Percentiles rank a stretch among this genome's conserved stretches.
Evolutionary conservation across 371 early-diverging fungal species (phyloP).

Genomic region (Lichtheimia corymbifera): DNA sequence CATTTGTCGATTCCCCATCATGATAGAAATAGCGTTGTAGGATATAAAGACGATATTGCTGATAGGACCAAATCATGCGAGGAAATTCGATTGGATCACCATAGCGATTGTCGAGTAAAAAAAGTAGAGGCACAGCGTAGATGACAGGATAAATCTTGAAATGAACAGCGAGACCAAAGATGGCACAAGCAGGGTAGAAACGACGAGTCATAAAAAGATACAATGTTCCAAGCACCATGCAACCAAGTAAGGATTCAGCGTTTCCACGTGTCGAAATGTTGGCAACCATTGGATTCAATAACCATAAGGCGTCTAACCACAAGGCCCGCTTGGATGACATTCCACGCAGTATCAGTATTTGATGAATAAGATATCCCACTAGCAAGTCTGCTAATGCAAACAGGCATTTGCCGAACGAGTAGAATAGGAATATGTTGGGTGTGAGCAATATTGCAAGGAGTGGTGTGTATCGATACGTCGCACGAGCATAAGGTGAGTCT

Average conservation of each 20-base stretch:
- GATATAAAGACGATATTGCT: constrained; percentile 20
- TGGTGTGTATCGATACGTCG: constrained; percentile 97
- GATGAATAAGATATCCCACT: constrained; percentile 71
- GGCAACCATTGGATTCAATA: constrained; percentile 94
- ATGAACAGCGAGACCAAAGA: constrained; percentile 94
- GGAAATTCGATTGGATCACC: constrained; percentile 35
- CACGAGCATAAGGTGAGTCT: constrained; percentile 83
- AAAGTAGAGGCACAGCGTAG: constrained; percentile 79
- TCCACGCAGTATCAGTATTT: constrained; percentile 56
- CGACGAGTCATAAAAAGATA: constrained; percentile 64
- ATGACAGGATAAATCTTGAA: constrained; percentile 97
- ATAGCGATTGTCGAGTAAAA: constrained; percentile 59
- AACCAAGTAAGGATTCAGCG: constrained; percentile 84
- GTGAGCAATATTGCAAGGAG: constrained; percentile 82
- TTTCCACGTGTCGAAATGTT: constrained; percentile 96
- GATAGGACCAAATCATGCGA: constrained; percentile 26
- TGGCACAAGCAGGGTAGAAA: constrained; percentile 59
- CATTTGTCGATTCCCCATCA: too few species aligned
- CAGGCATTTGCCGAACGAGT: constrained; percentile 86
- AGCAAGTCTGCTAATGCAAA: constrained; percentile 82
- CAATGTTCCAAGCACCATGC: constrained; percentile 75
- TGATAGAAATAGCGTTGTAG: constrained; percentile 16
- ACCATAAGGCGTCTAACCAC: constrained; percentile 70
- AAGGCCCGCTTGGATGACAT: constrained; percentile 52
- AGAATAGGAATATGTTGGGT: constrained; percentile 75